Percentiles rank a stretch among this genome's conserved stretches.
These are phyloP conservation scores for Amanita pseudoporphyria DNA, from an alignment of 768 basidiomycete species.

Conservation along the genomic window DNA sequence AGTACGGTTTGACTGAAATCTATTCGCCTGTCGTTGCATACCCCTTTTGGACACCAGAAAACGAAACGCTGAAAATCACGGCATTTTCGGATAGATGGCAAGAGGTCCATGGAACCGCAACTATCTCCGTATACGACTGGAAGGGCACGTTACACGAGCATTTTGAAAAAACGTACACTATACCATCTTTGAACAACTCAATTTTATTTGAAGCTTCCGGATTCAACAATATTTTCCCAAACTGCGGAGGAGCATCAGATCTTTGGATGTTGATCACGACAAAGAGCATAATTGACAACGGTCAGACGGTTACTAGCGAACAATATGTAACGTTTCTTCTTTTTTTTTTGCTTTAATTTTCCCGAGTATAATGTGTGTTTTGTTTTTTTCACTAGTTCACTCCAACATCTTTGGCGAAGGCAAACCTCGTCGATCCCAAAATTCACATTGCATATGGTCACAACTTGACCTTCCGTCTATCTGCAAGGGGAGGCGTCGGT, in stretches of 20 bases:
- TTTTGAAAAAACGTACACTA: conserved; percentile 27
- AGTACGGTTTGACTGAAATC: conserved; percentile 36
- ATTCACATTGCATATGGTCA: conserved; percentile 24
- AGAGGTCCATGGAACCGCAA: conserved; percentile 32
- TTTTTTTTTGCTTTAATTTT: conserved; percentile 2
- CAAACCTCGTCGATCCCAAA: conserved; percentile 39
- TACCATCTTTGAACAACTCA: conserved; percentile 42
- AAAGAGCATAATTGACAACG: conserved; percentile 32
- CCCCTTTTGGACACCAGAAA: conserved; percentile 46
- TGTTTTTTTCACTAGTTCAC: conserved; percentile 32
- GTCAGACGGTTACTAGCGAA: conserved; percentile 36
- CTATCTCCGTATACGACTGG: conserved; percentile 55
- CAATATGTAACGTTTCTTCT: conserved; percentile 32
- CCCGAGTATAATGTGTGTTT: neutral
- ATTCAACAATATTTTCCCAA: conserved; percentile 34
- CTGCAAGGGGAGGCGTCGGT: conserved; percentile 43
- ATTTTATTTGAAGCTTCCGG: conserved; percentile 31
- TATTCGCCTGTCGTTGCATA: conserved; percentile 41
- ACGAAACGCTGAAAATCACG: conserved; percentile 36
- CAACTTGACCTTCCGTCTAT: conserved; percentile 39
- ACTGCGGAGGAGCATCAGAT: conserved; percentile 27
- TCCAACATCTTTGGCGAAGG: conserved; percentile 36
- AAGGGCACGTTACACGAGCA: conserved; percentile 29
- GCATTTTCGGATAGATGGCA: conserved; percentile 46
- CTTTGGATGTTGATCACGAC: conserved; percentile 45